These are phyloP conservation scores for Schizonepeta tenuifolia DNA, from an alignment of 257 asterid genomes.

Conservation along the genomic window DNA sequence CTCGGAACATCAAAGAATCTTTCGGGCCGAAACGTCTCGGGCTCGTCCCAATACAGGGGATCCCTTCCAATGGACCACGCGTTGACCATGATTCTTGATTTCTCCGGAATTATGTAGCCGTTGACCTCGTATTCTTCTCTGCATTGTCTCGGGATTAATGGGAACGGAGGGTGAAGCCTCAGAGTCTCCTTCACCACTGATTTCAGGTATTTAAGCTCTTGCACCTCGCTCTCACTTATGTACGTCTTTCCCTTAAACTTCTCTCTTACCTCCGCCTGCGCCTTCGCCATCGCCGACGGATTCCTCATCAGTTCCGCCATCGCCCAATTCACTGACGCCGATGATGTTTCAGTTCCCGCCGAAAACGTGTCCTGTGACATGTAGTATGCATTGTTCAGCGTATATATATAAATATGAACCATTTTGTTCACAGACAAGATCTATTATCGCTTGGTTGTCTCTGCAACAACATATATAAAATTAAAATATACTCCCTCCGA, in stretches of 20 bases:
- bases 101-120: conserved; percentile 35
- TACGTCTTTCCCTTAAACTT: conserved; percentile 25
- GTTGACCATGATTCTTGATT: conserved; percentile 33
- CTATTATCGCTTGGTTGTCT: too few relatives aligned
- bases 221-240: background rate
- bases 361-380: conserved; percentile 39
- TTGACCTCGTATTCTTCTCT: conserved; percentile 30
- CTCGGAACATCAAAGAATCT: conserved; percentile 27
- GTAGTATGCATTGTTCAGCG: background rate
- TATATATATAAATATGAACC: too few relatives aligned
- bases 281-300: conserved; percentile 37
- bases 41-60: conserved; percentile 37
- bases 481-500: too few relatives aligned
- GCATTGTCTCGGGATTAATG: conserved; percentile 37
- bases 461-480: too few relatives aligned
- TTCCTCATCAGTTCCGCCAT: conserved; percentile 48
- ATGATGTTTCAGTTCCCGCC: conserved; percentile 41
- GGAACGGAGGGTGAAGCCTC: conserved; percentile 45
- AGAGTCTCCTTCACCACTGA: conserved; percentile 42
- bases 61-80: conserved; percentile 44
- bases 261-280: conserved; percentile 24
- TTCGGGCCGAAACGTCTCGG: conserved; percentile 33
- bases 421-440: too few relatives aligned
- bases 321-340: conserved; percentile 39
- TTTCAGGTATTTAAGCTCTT: conserved; percentile 28